Evolutionary conservation across 2,329 filamentous ascomycete genomes (phyloP).

Genomic region (Diaporthe nobilis): DNA sequence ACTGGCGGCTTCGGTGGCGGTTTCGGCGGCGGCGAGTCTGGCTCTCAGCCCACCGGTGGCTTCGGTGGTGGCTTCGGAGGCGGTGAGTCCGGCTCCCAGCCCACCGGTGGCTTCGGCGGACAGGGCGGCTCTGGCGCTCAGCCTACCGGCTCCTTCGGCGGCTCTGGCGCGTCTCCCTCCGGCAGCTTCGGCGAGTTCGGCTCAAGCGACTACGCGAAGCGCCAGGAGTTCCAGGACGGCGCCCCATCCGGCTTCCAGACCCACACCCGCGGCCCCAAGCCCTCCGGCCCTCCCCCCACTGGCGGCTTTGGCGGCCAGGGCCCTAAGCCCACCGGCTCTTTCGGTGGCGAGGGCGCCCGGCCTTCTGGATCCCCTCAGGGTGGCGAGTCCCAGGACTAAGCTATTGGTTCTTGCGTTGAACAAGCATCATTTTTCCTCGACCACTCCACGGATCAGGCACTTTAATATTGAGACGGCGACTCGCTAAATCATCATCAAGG

Average conservation of each 20-base stretch:
- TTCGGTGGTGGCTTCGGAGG: neutral
- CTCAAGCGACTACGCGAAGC: neutral
- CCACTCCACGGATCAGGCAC: neutral
- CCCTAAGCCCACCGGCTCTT: slow-evolving; percentile 10
- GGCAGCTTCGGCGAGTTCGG: slow-evolving; percentile 18
- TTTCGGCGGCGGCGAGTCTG: neutral
- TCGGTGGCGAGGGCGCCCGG: neutral
- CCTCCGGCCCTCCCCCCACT: slow-evolving; percentile 1
- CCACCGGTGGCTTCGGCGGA: slow-evolving; percentile 28
- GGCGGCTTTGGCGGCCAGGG: slow-evolving; percentile 26
- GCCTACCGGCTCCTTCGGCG: slow-evolving; percentile 34
- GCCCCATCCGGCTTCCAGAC: slow-evolving; percentile 33
- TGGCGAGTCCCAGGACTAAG: slow-evolving; percentile 21
- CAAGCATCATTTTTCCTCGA: neutral
- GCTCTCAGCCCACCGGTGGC: neutral
- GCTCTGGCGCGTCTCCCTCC: neutral
- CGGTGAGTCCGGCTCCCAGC: neutral
- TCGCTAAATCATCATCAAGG: neutral
- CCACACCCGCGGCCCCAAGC: slow-evolving; percentile 8
- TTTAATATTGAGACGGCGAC: neutral
- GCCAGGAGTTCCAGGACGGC: neutral
- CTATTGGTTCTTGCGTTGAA: neutral
- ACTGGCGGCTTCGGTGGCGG: slow-evolving; percentile 3
- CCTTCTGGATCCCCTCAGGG: slow-evolving; percentile 2
- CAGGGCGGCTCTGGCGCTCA: slow-evolving; percentile 12